Evolutionary conservation across 2,329 filamentous ascomycete species (phyloP).

Genomic region (Fonsecaea monophora): DNA sequence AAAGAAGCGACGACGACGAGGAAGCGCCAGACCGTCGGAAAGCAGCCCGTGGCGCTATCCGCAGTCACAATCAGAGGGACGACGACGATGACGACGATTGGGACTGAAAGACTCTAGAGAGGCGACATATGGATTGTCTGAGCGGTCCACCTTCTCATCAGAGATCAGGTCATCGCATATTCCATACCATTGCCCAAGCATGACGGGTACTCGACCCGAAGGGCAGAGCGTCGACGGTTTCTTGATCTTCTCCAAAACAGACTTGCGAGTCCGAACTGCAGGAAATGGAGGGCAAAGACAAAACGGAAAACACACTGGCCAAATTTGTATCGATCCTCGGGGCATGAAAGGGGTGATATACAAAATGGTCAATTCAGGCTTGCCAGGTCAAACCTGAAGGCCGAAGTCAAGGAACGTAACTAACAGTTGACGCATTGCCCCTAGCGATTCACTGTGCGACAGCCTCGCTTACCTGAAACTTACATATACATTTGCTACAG

Average conservation of each 20-base stretch:
- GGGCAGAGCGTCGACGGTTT: neutral
- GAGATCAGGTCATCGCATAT: neutral
- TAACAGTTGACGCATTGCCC: neutral
- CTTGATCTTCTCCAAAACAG: neutral
- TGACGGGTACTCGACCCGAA: neutral
- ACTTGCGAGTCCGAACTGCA: neutral
- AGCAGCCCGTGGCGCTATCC: conserved; percentile 44
- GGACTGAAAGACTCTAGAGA: conserved; percentile 47
- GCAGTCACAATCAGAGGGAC: conserved; percentile 39
- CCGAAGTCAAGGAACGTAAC: neutral
- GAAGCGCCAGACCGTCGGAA: conserved; percentile 37
- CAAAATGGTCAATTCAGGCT: neutral
- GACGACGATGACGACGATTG: conserved; percentile 54
- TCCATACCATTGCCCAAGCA: neutral
- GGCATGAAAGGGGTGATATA: neutral
- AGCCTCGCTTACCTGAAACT: neutral
- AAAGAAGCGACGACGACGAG: conserved; percentile 37
- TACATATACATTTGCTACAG: too few species aligned
- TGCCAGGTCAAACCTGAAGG: neutral
- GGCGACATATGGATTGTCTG: neutral
- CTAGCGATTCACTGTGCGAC: neutral
- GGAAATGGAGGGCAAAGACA: neutral
- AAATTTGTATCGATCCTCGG: neutral
- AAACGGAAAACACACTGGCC: neutral
- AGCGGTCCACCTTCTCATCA: neutral